Percentiles rank a stretch among this genome's conserved stretches.
Evolutionary conservation across 805 yeast species (phyloP).

Genomic region (Barnettozyma salicaria): DNA sequence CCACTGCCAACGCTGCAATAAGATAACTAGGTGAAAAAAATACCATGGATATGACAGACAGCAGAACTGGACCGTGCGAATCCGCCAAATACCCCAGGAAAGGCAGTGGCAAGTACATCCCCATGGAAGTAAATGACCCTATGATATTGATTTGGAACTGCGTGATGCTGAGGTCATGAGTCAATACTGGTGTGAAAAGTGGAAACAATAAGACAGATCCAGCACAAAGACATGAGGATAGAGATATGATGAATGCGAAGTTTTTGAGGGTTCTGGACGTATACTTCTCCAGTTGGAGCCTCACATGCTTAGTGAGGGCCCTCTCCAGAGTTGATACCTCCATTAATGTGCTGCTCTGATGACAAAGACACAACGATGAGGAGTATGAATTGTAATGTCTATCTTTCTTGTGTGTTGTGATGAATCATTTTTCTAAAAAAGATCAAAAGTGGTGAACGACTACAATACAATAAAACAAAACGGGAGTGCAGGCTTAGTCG

Average conservation of each 20-base stretch:
- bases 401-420: too few relatives aligned
- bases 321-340: too few relatives aligned
- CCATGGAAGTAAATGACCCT: conserved; percentile 67
- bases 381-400: background rate
- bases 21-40: conserved; percentile 67
- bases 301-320: conserved; percentile 38
- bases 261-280: conserved; percentile 36
- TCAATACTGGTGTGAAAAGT: conserved; percentile 67
- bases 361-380: conserved; percentile 23
- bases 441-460: too few relatives aligned
- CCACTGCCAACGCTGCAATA: conserved; percentile 36
- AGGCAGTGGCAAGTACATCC: conserved; percentile 83
- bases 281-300: conserved; percentile 37
- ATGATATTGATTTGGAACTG: conserved; percentile 68
- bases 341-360: too few relatives aligned
- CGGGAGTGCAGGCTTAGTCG: too few relatives aligned
- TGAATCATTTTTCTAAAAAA: too few relatives aligned
- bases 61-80: conserved; percentile 71
- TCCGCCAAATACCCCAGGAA: conserved; percentile 77
- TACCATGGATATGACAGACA: conserved; percentile 55
- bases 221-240: conserved; percentile 62
- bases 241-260: conserved; percentile 50
- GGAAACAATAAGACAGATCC: conserved; percentile 84
- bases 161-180: conserved; percentile 48
- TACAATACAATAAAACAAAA: too few relatives aligned